These are phyloP conservation scores for Cyberlindnera xishuangbannaensis DNA, from an alignment of 805 yeast species.

Conservation along the genomic window DNA sequence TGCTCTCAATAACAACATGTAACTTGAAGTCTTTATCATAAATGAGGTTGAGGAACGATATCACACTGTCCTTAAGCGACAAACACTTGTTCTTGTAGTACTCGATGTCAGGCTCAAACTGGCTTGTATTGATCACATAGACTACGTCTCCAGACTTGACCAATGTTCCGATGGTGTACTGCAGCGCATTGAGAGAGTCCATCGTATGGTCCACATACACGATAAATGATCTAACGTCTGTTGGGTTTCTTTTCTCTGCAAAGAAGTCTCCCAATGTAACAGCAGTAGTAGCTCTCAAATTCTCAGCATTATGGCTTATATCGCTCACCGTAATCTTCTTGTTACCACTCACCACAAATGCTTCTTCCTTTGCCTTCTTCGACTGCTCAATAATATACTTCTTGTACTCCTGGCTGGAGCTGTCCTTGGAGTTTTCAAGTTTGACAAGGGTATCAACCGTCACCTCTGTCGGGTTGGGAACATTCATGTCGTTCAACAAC, in stretches of 20 bases:
- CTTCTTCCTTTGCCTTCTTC: conserved; percentile 14
- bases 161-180: conserved; percentile 84
- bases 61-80: conserved; percentile 9
- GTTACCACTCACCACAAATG: conserved; percentile 15
- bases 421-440: conserved; percentile 19
- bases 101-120: conserved; percentile 26
- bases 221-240: conserved; percentile 51
- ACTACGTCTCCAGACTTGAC: conserved; percentile 77
- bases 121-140: conserved; percentile 54
- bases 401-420: conserved; percentile 17
- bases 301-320: conserved; percentile 44
- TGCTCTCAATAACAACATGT: conserved; percentile 28
- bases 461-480: conserved; percentile 32
- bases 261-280: conserved; percentile 66
- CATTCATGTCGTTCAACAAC: conserved; percentile 32
- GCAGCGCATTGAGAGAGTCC: conserved; percentile 77
- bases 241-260: conserved; percentile 12
- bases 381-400: conserved; percentile 16
- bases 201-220: conserved; percentile 79
- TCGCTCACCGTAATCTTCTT: conserved; percentile 50
- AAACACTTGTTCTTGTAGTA: conserved; percentile 14
- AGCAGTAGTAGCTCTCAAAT: conserved; percentile 59
- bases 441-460: conserved; percentile 16
- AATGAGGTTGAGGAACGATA: conserved; percentile 12
- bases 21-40: conserved; percentile 17